phyloP scores from a whole-genome alignment of 129 eudicot species.

The Gnaphalium uliginosum region DNA sequence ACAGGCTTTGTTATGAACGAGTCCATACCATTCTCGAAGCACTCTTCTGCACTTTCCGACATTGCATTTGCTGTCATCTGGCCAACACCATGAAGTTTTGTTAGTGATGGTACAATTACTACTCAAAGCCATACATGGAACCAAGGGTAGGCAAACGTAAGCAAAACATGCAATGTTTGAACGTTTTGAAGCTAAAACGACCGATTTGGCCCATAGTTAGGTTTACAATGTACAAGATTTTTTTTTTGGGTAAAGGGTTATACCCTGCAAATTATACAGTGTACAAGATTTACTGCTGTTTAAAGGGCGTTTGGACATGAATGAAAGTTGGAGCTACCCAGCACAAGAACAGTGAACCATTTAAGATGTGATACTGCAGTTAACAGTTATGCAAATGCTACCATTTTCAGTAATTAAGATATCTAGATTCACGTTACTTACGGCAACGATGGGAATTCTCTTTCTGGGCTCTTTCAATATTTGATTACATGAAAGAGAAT shows the following conservation, averaged over 20 bases:
- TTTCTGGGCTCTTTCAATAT: constrained; percentile 26
- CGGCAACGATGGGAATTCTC: constrained; percentile 67
- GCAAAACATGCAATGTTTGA: too few species aligned
- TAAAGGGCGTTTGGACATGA: too few species aligned
- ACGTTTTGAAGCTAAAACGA: too few species aligned
- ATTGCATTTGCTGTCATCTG: constrained; percentile 98
- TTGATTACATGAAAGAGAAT: constrained; percentile 31
- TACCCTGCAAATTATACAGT: too few species aligned
- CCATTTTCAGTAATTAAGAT: constrained; percentile 3
- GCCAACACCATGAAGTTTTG: constrained; percentile 27
- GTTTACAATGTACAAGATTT: too few species aligned
- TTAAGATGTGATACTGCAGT: neutral
- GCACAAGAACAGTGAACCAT: neutral
- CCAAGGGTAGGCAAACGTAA: too few species aligned
- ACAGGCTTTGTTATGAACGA: constrained; percentile 91
- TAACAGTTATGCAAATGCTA: constrained; percentile 4
- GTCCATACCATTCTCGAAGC: constrained; percentile 93
- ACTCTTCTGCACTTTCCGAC: constrained; percentile 96
- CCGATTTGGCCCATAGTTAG: too few species aligned
- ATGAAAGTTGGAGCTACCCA: too few species aligned
- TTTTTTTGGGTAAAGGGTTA: too few species aligned
- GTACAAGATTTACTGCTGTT: too few species aligned
- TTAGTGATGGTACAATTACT: constrained; percentile 19
- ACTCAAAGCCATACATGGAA: neutral
- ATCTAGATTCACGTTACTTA: constrained; percentile 38